Conservation (phyloP, 176 grass and related monocot species). For the Oryza brachyantha region DNA sequence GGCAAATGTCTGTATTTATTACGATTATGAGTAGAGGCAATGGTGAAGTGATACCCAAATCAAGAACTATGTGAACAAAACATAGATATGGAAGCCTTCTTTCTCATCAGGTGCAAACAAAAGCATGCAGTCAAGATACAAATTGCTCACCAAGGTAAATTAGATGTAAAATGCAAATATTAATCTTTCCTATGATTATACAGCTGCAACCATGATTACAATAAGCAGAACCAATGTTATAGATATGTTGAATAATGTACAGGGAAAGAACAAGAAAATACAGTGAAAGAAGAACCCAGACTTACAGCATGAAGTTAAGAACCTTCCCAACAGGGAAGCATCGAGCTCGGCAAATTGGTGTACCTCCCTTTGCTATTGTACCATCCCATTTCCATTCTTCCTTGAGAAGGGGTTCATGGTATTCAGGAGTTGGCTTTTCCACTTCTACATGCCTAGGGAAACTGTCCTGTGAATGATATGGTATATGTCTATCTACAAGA, state of each 20-base stretch:
- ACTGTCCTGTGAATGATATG: slow-evolving; percentile 40
- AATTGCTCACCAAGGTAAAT: slow-evolving; percentile 9
- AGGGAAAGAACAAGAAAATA: neutral
- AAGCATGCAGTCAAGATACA: slow-evolving; percentile 2
- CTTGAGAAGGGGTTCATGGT: slow-evolving; percentile 41
- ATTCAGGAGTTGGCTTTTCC: slow-evolving; percentile 47
- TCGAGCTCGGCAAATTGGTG: slow-evolving; percentile 76
- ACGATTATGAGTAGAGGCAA: neutral
- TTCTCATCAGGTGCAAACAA: neutral
- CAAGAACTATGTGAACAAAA: neutral
- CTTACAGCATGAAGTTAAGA: slow-evolving; percentile 98
- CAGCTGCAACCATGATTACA: neutral
- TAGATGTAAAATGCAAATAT: neutral
- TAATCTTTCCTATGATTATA: neutral
- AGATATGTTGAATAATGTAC: slow-evolving; percentile 9
- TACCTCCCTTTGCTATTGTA: slow-evolving; percentile 84
- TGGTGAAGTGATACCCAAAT: neutral
- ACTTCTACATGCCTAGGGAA: slow-evolving; percentile 45
- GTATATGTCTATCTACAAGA: slow-evolving; percentile 44
- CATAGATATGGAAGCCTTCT: neutral
- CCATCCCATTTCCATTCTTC: slow-evolving; percentile 98
- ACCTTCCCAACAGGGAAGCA: slow-evolving; percentile 96
- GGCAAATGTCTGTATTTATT: neutral
- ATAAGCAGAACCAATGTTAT: neutral
- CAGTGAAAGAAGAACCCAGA: slow-evolving; percentile 23